Conservation (phyloP, 176 grass and related monocot species). For the Rhynchospora tenuis region DNA sequence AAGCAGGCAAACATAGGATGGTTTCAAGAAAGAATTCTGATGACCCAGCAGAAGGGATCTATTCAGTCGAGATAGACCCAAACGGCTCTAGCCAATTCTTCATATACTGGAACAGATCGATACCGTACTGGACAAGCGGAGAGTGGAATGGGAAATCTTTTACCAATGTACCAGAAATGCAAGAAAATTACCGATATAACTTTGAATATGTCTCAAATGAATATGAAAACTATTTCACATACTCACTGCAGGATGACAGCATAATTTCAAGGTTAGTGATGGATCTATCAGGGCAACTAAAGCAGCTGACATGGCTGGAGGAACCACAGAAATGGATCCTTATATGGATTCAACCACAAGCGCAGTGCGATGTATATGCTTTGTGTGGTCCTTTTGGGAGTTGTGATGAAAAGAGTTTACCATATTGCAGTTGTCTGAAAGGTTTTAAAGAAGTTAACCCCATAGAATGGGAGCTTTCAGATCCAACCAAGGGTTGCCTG, state of each 20-base stretch:
- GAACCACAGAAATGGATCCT: background rate
- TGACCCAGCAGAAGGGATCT: constrained; percentile 32
- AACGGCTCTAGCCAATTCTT: background rate
- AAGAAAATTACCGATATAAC: constrained; percentile 28
- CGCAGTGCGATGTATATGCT: constrained; percentile 31
- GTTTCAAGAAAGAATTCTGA: constrained; percentile 22
- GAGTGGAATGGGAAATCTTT: constrained; percentile 35
- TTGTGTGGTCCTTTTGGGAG: constrained; percentile 38
- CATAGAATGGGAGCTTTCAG: constrained; percentile 26
- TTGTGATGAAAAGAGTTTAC: constrained; percentile 29
- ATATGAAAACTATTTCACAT: constrained; percentile 42
- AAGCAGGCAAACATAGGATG: background rate
- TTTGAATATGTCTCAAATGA: constrained; percentile 17
- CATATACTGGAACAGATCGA: constrained; percentile 27
- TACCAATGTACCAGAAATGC: constrained; percentile 37
- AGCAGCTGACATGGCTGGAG: constrained; percentile 34
- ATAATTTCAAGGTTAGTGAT: constrained; percentile 34
- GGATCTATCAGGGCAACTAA: constrained; percentile 28
- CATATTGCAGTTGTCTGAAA: constrained; percentile 30
- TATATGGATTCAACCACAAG: constrained; percentile 27
- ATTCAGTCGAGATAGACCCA: constrained; percentile 10
- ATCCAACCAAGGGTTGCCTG: constrained; percentile 25
- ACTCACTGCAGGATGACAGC: constrained; percentile 4
- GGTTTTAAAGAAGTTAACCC: constrained; percentile 18
- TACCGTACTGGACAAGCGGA: constrained; percentile 19